phyloP scores from a whole-genome alignment of 768 basidiomycete genomes.

The Filobasidium floriforme region DNA sequence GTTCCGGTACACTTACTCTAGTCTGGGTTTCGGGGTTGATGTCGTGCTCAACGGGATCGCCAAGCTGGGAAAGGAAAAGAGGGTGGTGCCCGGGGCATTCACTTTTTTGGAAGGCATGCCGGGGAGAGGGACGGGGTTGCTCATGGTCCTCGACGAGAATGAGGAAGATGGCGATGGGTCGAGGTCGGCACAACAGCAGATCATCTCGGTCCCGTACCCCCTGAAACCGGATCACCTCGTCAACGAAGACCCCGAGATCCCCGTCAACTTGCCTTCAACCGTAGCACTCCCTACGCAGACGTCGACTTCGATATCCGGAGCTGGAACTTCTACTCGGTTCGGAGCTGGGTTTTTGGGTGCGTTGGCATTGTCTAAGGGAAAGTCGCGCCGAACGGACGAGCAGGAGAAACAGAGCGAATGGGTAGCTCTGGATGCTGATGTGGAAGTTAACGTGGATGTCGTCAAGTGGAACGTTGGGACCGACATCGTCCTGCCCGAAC shows the following conservation, averaged over 20 bases:
- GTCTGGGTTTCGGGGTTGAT: constrained; percentile 71
- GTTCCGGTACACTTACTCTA: constrained; percentile 60
- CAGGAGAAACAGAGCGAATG: background rate
- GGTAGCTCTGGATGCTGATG: constrained; percentile 32
- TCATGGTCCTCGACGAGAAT: background rate
- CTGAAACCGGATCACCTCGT: background rate
- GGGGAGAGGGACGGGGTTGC: constrained; percentile 1
- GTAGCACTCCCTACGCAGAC: background rate
- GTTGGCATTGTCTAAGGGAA: background rate
- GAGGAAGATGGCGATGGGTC: background rate
- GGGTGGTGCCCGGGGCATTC: background rate
- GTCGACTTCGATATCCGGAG: background rate
- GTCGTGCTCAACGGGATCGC: constrained; percentile 63
- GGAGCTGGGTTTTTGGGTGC: background rate
- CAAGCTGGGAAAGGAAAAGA: constrained; percentile 32
- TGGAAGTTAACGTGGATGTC: constrained; percentile 33
- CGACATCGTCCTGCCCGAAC: constrained; percentile 16
- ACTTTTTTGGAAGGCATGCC: background rate
- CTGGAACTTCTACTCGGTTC: background rate
- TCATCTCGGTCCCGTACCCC: background rate
- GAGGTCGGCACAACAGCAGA: background rate
- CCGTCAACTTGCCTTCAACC: background rate
- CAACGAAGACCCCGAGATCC: background rate
- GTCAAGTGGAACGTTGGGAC: constrained; percentile 28
- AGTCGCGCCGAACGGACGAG: background rate